A percentile compares a stretch with the other conserved stretches of the same genome.
These are phyloP conservation scores for Plantago lanceolata DNA, from an alignment of 305 asterid species.

Conservation along the genomic window DNA sequence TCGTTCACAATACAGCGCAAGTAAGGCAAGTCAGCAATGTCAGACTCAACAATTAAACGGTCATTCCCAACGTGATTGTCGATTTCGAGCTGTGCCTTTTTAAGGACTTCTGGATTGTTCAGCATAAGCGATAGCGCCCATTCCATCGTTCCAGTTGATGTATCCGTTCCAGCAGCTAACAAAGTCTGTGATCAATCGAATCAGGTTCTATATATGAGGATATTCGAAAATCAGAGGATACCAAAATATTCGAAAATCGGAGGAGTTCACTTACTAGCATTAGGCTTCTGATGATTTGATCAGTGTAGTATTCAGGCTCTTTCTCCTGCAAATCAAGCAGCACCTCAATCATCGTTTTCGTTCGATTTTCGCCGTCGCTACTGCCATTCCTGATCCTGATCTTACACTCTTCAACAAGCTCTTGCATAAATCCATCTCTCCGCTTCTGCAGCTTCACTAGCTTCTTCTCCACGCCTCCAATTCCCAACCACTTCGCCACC, in stretches of 20 bases:
- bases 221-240: too few relatives aligned
- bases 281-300: constrained; percentile 34
- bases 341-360: constrained; percentile 53
- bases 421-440: constrained; percentile 50
- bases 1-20: constrained; percentile 49
- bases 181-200: constrained; percentile 31
- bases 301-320: constrained; percentile 42
- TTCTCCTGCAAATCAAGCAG: constrained; percentile 37
- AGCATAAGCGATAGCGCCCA: constrained; percentile 57
- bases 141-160: constrained; percentile 65
- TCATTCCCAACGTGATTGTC: constrained; percentile 39
- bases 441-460: constrained; percentile 40
- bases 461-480: constrained; percentile 42
- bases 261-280: constrained; percentile 37
- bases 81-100: constrained; percentile 55
- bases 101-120: constrained; percentile 51
- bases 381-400: constrained; percentile 17
- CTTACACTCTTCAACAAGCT: constrained; percentile 41
- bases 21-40: constrained; percentile 48
- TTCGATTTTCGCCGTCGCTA: constrained; percentile 20
- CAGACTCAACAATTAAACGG: constrained; percentile 49
- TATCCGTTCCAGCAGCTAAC: constrained; percentile 58
- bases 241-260: neutral
- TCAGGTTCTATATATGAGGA: neutral
- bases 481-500: constrained; percentile 40